Base-by-base conservation (phyloP, 2,329 filamentous ascomycete genomes). In the Thielaviopsis punctulata region DNA sequence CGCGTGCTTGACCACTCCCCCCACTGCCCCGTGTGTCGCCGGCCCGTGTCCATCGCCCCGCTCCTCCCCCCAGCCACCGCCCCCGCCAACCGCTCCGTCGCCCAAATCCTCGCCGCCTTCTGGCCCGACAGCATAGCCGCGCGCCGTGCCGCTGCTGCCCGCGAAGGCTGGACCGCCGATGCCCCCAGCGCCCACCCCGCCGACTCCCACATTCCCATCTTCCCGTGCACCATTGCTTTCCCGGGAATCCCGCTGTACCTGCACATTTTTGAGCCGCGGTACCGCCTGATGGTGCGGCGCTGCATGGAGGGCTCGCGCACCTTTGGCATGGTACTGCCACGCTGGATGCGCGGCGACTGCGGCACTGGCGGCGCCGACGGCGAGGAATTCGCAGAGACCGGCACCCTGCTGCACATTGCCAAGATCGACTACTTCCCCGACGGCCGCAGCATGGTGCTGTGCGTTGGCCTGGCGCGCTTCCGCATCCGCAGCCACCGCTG, bases 261-360 rank as follows among this genome's bases (percentile, higher is more conserved):
- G 2, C 85, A 93, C 60, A 77, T 95, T n/a, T 95, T 94, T 61
- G 89, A 95, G 63, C 85, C 86, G n/a, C 76, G 85, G 6, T 95
- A 95, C 62, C 79, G 86, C 7, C 71, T 92, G n/a, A 92, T 95
- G 86, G 82, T 95, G 36, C 76, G 83, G 46, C 77, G 87, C 33
- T 83, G 79, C 0, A 69, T 93, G 51, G 82, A 88, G 56, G 79
- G 80, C 0, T 77, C 83, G 55, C 72, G 77, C 13, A 84, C 79
- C 22, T 95, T 95, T 61, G 89, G 89, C 22, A 94, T 95, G 84
- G 75, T 94, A 18, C 74, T 86, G 61, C 80, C 80, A 56, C 84
- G 82, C 58, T 49, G 52, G 47, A 53, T 53, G 52, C 69, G 76
- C 67, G 47, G 63, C 57, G 53, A 69, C 67, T 51, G 57, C 1